Evolutionary conservation across 75 land plant species (phyloP).

Genomic region (Cryptomeria japonica): DNA sequence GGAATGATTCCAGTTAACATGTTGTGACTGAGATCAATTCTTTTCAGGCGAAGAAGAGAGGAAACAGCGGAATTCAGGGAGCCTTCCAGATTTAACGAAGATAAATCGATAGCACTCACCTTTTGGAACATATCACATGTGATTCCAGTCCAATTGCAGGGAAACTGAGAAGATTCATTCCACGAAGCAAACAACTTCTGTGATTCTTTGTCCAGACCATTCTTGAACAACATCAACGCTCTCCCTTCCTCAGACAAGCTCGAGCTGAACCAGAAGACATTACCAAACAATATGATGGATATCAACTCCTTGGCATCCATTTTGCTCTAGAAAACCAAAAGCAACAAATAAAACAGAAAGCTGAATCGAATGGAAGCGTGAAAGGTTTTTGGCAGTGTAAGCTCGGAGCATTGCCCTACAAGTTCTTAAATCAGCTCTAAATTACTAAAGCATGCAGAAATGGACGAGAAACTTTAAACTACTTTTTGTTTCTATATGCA

Average conservation of each 20-base stretch:
- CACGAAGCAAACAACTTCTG: neutral
- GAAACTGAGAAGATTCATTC: neutral
- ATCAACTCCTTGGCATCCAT: neutral
- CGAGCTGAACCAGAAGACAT: neutral
- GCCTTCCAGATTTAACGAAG: conserved; percentile 49
- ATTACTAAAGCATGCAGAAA: too few relatives aligned
- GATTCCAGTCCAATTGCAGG: conserved; percentile 52
- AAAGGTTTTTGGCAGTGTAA: too few relatives aligned
- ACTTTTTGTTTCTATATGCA: too few relatives aligned
- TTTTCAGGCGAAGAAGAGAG: conserved; percentile 27
- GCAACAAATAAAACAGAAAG: too few relatives aligned
- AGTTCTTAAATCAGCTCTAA: too few relatives aligned
- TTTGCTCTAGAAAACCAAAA: too few relatives aligned
- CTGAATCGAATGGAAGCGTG: too few relatives aligned
- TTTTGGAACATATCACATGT: neutral
- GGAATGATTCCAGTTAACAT: conserved; percentile 65
- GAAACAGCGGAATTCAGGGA: conserved; percentile 49
- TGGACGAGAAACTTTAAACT: too few relatives aligned
- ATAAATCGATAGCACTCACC: conserved; percentile 44
- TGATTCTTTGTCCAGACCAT: neutral
- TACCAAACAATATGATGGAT: neutral
- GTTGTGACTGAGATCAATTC: conserved; percentile 76
- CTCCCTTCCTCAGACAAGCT: neutral
- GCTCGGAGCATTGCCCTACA: too few relatives aligned
- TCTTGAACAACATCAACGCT: neutral